A percentile compares a stretch with the other conserved stretches of the same genome.
Evolutionary conservation across 2,329 filamentous ascomycete genomes (phyloP).

Genomic region (Colletotrichum cordylinicola): DNA sequence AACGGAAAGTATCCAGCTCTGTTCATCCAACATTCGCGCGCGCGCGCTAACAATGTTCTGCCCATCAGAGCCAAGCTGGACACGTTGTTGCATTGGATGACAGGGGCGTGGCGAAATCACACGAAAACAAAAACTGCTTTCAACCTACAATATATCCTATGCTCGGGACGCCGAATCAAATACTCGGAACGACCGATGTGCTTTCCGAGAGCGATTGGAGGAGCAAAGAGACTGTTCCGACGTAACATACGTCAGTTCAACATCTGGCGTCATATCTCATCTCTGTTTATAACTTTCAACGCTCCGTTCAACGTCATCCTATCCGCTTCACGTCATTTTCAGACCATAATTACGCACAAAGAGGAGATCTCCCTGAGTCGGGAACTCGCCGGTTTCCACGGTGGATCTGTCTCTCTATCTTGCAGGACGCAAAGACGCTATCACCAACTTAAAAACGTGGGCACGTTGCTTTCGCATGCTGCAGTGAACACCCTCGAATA

Average conservation of each 20-base stretch:
- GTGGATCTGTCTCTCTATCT: not conserved
- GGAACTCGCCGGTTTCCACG: not conserved
- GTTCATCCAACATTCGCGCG: not conserved
- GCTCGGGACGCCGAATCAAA: not conserved
- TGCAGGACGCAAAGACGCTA: not conserved
- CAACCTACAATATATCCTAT: not conserved
- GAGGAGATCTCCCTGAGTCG: not conserved
- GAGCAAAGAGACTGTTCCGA: not conserved
- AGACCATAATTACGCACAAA: not conserved
- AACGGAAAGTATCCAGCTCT: not conserved
- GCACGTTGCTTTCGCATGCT: not conserved
- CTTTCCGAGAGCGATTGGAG: not conserved
- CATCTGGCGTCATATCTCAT: not conserved
- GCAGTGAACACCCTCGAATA: not conserved
- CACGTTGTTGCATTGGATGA: not conserved
- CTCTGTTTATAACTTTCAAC: not conserved
- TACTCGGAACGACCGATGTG: not conserved
- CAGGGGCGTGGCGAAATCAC: not conserved
- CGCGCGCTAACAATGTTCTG: not conserved
- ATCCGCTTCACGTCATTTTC: not conserved
- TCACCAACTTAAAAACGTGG: constrained; percentile 1
- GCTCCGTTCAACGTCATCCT: not conserved
- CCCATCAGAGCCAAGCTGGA: not conserved
- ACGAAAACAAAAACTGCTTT: not conserved
- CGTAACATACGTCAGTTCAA: not conserved